These are phyloP conservation scores for Fusarium sp. DNA, from an alignment of 2,329 filamentous ascomycete species.

Conservation along the genomic window DNA sequence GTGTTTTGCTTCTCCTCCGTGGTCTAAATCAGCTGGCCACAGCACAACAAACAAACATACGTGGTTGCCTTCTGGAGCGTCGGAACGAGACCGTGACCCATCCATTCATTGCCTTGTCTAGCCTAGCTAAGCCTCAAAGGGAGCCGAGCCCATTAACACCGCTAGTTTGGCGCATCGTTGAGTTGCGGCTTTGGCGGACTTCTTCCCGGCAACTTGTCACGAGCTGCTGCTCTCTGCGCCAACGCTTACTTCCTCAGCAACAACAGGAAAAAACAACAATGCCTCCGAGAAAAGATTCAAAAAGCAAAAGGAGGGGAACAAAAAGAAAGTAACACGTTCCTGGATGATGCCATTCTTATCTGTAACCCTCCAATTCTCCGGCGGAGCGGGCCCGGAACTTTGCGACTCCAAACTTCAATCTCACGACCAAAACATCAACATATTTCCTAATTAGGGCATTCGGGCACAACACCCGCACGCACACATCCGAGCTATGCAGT, in stretches of 20 bases:
- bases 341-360: not conserved
- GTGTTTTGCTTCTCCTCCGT: constrained; percentile 13
- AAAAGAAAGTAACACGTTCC: not conserved
- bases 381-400: not conserved
- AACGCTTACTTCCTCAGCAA: not conserved
- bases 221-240: not conserved
- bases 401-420: not conserved
- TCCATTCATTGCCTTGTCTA: not conserved
- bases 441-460: constrained; percentile 10
- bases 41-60: not conserved
- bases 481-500: not conserved
- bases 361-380: not conserved
- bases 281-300: not conserved
- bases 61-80: not conserved
- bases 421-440: constrained; percentile 3
- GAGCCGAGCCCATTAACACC: not conserved
- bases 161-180: not conserved
- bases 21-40: not conserved
- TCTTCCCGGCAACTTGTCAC: constrained; percentile 16
- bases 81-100: not conserved
- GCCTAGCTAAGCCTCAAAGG: not conserved
- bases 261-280: not conserved
- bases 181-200: constrained; percentile 11
- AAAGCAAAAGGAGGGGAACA: not conserved
- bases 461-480: not conserved